Percentiles rank a stretch among this genome's conserved stretches.
These are phyloP conservation scores for Pseudotsuga menziesii DNA, from an alignment of 75 land plant genomes.

Conservation along the genomic window DNA sequence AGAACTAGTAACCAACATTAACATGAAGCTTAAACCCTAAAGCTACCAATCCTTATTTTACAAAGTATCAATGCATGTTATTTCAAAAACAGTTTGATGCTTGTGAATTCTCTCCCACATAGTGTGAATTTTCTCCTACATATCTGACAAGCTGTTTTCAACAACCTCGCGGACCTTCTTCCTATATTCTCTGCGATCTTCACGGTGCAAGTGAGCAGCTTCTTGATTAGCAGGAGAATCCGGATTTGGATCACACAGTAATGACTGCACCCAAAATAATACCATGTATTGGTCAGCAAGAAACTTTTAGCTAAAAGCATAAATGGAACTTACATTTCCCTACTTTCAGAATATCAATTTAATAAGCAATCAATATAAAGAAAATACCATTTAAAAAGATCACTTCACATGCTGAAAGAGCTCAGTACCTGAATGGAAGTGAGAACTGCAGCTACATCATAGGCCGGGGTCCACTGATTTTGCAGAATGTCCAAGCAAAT, in stretches of 20 bases:
- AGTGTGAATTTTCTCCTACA: too few species aligned
- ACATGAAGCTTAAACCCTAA: too few species aligned
- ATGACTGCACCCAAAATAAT: slow-evolving; percentile 24
- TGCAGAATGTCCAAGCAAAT: slow-evolving; percentile 37
- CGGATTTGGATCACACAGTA: slow-evolving; percentile 63
- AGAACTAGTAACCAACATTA: too few species aligned
- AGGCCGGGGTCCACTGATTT: slow-evolving; percentile 37
- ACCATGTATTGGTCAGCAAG: too few species aligned
- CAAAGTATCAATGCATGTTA: too few species aligned
- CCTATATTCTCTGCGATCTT: slow-evolving; percentile 55
- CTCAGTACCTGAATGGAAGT: slow-evolving; percentile 20
- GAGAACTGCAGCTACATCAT: slow-evolving; percentile 35
- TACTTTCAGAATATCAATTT: neutral
- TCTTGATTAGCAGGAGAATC: slow-evolving; percentile 58
- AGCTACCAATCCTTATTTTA: too few species aligned
- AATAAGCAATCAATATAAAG: too few species aligned
- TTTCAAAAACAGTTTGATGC: too few species aligned
- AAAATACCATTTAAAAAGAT: too few species aligned
- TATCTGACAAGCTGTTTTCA: slow-evolving; percentile 31
- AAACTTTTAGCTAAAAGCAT: neutral
- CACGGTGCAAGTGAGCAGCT: slow-evolving; percentile 55
- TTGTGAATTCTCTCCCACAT: too few species aligned
- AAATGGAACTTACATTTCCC: neutral
- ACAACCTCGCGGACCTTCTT: slow-evolving; percentile 50
- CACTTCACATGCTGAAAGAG: too few species aligned